Percentiles rank a stretch among this genome's conserved stretches.
phyloP scores from a whole-genome alignment of 495 filamentous ascomycete species.

The Coniosporium apollinis region DNA sequence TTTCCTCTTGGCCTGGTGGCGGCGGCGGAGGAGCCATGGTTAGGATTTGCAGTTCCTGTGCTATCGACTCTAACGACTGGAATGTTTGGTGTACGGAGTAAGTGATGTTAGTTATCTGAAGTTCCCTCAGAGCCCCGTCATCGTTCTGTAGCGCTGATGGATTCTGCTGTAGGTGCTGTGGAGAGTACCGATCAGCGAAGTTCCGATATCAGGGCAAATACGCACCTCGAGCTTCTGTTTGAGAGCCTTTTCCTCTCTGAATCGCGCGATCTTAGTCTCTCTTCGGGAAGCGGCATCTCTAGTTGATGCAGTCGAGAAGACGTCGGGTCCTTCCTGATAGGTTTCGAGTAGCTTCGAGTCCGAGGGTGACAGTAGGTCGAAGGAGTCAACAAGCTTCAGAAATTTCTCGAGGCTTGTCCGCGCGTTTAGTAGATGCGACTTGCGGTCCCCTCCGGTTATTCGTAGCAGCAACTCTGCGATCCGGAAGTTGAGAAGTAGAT shows the following conservation, averaged over 20 bases:
- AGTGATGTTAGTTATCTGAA: slow-evolving; percentile 58
- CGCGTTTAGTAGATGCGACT: slow-evolving; percentile 41
- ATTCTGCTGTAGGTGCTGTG: slow-evolving; percentile 43
- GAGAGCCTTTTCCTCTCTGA: slow-evolving; percentile 71
- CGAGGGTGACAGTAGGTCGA: slow-evolving; percentile 47
- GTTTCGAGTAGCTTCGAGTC: slow-evolving; percentile 56
- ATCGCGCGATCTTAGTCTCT: slow-evolving; percentile 71
- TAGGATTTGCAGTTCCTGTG: slow-evolving; percentile 69
- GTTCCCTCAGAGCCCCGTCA: slow-evolving; percentile 58
- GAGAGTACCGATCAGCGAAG: neutral
- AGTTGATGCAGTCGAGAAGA: slow-evolving; percentile 51
- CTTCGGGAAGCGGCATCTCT: slow-evolving; percentile 57
- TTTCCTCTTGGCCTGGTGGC: slow-evolving; percentile 8
- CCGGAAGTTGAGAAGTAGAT: slow-evolving; percentile 48
- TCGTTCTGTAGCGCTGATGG: slow-evolving; percentile 42
- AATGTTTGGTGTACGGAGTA: slow-evolving; percentile 67
- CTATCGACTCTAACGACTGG: slow-evolving; percentile 65
- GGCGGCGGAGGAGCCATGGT: slow-evolving; percentile 45
- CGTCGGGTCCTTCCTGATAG: slow-evolving; percentile 46
- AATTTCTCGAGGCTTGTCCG: slow-evolving; percentile 58
- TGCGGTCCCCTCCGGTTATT: slow-evolving; percentile 36
- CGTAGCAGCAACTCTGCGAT: slow-evolving; percentile 50
- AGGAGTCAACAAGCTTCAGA: slow-evolving; percentile 56
- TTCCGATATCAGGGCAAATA: neutral
- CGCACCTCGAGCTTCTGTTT: slow-evolving; percentile 63